Conservation (phyloP, 1,284 basidiomycete genomes). For the Ganoderma meredithae region DNA sequence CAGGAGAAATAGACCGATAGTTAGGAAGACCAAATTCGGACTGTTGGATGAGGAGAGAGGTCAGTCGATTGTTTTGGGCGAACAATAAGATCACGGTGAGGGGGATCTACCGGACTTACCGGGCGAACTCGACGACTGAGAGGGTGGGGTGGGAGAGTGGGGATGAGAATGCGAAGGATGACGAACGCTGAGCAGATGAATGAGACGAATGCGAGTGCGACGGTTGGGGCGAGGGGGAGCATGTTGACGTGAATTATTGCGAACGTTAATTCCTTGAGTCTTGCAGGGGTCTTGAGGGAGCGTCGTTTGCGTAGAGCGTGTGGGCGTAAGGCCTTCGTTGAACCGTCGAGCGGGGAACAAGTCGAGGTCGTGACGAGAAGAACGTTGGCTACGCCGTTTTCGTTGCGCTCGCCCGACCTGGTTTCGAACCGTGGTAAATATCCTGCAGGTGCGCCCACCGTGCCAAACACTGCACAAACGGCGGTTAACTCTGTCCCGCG, state of each 20-base stretch:
- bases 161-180: slow-evolving; percentile 73
- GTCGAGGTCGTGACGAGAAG: slow-evolving; percentile 41
- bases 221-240: slow-evolving; percentile 69
- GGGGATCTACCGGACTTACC: slow-evolving; percentile 48
- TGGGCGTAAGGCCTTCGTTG: slow-evolving; percentile 46
- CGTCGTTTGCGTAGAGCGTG: slow-evolving; percentile 43
- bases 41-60: slow-evolving; percentile 42
- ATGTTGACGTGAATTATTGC: slow-evolving; percentile 47
- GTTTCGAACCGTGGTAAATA: slow-evolving; percentile 45
- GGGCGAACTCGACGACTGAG: slow-evolving; percentile 74
- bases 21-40: slow-evolving; percentile 75
- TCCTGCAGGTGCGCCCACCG: slow-evolving; percentile 41
- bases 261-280: slow-evolving; percentile 20
- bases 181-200: slow-evolving; percentile 75
- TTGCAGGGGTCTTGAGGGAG: slow-evolving; percentile 39
- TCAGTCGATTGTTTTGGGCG: slow-evolving; percentile 31
- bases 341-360: slow-evolving; percentile 43
- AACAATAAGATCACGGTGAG: slow-evolving; percentile 17
- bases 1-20: slow-evolving; percentile 66
- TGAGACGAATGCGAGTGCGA: slow-evolving; percentile 71
- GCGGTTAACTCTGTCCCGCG: slow-evolving; percentile 18
- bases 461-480: slow-evolving; percentile 35
- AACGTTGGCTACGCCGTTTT: slow-evolving; percentile 25
- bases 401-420: slow-evolving; percentile 19
- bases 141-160: slow-evolving; percentile 73